phyloP scores from a whole-genome alignment of 2,329 filamentous ascomycete species.

The Ophiostoma piceae region DNA sequence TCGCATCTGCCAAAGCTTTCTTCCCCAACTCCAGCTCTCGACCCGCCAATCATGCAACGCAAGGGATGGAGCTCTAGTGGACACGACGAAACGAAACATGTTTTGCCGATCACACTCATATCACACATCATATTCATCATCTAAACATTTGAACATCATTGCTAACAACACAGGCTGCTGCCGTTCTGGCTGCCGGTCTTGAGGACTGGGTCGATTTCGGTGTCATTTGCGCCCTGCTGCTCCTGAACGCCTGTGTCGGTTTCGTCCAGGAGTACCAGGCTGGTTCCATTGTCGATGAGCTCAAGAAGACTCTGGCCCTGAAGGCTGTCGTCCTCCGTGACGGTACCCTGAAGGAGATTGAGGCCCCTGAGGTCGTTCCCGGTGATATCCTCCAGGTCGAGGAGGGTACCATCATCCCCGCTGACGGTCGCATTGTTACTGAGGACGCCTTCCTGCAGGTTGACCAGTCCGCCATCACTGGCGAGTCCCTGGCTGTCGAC shows the following conservation, averaged over 20 bases:
- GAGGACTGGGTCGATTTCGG: constrained; percentile 90
- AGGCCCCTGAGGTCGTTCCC: constrained; percentile 78
- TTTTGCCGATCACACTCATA: constrained; percentile 26
- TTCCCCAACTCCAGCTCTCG: constrained; percentile 8
- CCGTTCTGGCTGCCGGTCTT: constrained; percentile 75
- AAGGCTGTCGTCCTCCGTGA: constrained; percentile 85
- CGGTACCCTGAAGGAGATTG: constrained; percentile 69
- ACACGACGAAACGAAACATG: constrained; percentile 14
- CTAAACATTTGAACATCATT: not conserved
- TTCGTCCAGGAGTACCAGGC: constrained; percentile 89
- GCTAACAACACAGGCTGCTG: constrained; percentile 52
- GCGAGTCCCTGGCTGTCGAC: constrained; percentile 86
- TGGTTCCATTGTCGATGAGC: constrained; percentile 81
- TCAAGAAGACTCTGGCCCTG: constrained; percentile 73
- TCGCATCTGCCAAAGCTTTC: constrained; percentile 1
- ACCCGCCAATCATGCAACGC: constrained; percentile 11
- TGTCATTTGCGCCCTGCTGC: constrained; percentile 72
- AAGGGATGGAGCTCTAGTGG: constrained; percentile 9
- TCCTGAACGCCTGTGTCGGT: constrained; percentile 80
- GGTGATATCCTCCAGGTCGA: constrained; percentile 87
- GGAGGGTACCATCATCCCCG: constrained; percentile 87
- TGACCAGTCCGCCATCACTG: constrained; percentile 87
- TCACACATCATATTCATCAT: not conserved
- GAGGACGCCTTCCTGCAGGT: constrained; percentile 82
- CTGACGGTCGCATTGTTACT: constrained; percentile 80